Percentiles rank a stretch among this genome's conserved stretches.
Evolutionary conservation across 169 alveolate species (phyloP).

Genomic region (Plasmodium gallinaceum): DNA sequence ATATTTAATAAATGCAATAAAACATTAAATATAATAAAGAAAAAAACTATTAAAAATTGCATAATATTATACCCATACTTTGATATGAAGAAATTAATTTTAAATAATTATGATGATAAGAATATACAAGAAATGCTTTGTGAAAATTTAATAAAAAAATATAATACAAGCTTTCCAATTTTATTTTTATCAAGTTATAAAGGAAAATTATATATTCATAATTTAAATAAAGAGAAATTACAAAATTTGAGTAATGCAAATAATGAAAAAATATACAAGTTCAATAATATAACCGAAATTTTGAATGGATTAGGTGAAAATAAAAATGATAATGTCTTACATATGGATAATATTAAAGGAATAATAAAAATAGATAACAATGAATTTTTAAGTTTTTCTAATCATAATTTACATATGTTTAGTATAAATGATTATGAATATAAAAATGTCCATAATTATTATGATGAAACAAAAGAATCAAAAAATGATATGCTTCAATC

Average conservation of each 20-base stretch:
- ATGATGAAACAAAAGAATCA: neutral
- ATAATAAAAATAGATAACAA: slow-evolving; percentile 22
- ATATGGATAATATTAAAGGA: slow-evolving; percentile 1
- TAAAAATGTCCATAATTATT: neutral
- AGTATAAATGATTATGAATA: slow-evolving; percentile 7
- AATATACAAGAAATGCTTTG: neutral
- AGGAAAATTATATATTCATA: slow-evolving; percentile 46
- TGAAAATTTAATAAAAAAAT: slow-evolving; percentile 2
- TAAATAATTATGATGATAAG: neutral
- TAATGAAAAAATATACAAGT: neutral
- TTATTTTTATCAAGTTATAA: slow-evolving; percentile 38
- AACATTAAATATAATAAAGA: neutral
- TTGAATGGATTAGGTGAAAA: neutral
- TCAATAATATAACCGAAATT: neutral
- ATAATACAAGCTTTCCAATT: slow-evolving; percentile 12
- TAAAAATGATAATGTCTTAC: neutral
- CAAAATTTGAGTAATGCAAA: neutral
- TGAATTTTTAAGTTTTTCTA: slow-evolving; percentile 25
- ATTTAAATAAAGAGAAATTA: neutral
- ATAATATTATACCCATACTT: slow-evolving; percentile 41
- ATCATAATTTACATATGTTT: slow-evolving; percentile 3
- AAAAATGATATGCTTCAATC: neutral
- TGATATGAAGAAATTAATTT: neutral
- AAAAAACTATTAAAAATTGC: neutral
- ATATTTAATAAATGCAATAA: neutral